phyloP scores from a whole-genome alignment of 2,329 filamentous ascomycete species.

The Leptographium procerum region DNA sequence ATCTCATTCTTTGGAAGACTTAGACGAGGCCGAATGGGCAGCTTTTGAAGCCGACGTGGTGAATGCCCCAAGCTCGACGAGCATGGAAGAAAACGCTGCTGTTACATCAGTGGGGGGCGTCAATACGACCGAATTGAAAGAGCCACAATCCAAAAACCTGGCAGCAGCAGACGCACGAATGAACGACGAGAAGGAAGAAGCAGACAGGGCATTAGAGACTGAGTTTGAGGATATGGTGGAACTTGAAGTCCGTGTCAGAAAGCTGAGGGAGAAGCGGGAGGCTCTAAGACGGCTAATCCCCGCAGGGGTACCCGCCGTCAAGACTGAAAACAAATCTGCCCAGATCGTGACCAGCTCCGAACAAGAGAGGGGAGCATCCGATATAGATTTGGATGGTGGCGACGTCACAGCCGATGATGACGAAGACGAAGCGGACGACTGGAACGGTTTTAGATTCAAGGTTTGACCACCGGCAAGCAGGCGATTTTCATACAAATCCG shows the following conservation, averaged over 20 bases:
- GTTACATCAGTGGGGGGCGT: background rate
- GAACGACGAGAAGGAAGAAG: conserved; percentile 64
- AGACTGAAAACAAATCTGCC: conserved; percentile 23
- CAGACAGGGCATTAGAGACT: conserved; percentile 57
- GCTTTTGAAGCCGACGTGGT: conserved; percentile 66
- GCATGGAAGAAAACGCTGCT: background rate
- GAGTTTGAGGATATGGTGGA: conserved; percentile 79
- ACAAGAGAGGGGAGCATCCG: background rate
- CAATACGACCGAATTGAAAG: background rate
- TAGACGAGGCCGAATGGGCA: conserved; percentile 75
- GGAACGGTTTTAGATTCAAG: conserved; percentile 46
- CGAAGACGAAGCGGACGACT: conserved; percentile 40
- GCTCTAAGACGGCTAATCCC: conserved; percentile 28
- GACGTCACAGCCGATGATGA: conserved; percentile 23
- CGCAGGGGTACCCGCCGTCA: conserved; percentile 14
- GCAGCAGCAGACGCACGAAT: conserved; percentile 22
- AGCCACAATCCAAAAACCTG: background rate
- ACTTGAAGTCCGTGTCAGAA: conserved; percentile 59
- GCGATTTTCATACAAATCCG: background rate
- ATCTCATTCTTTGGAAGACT: conserved; percentile 3
- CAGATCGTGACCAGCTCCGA: conserved; percentile 27
- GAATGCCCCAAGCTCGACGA: conserved; percentile 38
- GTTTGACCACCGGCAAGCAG: background rate
- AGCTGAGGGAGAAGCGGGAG: conserved; percentile 60
- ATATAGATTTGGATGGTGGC: background rate